These are phyloP conservation scores for Fusarium oxysporum DNA, from an alignment of 2,329 filamentous ascomycete species.

Conservation along the genomic window DNA sequence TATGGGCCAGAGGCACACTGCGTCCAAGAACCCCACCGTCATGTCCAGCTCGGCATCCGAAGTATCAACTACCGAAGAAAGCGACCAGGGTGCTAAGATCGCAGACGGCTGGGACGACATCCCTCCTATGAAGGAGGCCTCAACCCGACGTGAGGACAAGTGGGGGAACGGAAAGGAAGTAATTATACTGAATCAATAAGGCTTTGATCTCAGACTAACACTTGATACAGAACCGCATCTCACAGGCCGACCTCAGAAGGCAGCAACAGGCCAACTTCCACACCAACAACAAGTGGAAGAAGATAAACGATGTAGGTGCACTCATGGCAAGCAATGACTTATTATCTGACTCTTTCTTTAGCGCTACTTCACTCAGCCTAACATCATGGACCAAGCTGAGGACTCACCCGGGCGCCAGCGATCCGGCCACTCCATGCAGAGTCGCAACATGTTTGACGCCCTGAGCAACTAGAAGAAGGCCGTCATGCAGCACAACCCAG, in stretches of 20 bases:
- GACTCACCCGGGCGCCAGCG: background rate
- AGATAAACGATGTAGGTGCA: background rate
- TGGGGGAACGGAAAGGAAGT: constrained; percentile 45
- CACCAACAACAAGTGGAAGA: background rate
- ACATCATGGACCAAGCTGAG: background rate
- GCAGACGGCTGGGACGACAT: constrained; percentile 22
- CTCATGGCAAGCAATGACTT: background rate
- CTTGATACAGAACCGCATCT: constrained; percentile 22
- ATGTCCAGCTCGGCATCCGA: constrained; percentile 30
- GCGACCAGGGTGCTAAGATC: constrained; percentile 17
- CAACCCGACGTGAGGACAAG: constrained; percentile 15
- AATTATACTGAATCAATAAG: background rate
- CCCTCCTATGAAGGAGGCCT: background rate
- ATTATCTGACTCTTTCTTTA: background rate
- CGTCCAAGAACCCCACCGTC: constrained; percentile 41
- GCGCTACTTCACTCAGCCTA: background rate
- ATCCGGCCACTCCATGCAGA: constrained; percentile 29
- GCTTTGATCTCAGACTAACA: background rate
- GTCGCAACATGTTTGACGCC: constrained; percentile 36
- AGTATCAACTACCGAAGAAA: constrained; percentile 8
- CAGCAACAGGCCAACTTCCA: background rate
- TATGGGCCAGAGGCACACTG: constrained; percentile 37
- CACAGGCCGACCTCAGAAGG: constrained; percentile 32
- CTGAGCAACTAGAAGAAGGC: background rate
- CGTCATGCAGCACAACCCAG: background rate